Evolutionary conservation across 164 flowering plant genomes (phyloP), one percentile per base, ranked within the genome.

Genomic region (Cinnamomum micranthum): DNA sequence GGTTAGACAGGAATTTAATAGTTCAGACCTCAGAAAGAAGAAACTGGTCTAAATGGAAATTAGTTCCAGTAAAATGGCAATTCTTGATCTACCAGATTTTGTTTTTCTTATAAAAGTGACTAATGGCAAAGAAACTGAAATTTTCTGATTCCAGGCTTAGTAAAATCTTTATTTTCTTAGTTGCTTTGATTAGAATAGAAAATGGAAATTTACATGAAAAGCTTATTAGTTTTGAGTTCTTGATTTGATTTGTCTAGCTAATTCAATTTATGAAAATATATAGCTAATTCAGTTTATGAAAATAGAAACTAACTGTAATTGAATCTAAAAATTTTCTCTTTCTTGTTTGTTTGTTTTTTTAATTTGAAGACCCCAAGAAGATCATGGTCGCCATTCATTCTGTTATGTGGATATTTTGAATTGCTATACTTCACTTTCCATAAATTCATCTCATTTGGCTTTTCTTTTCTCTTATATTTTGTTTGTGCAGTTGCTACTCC

Each of bases 401-500:
- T 24, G 67, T 41, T 41, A 1, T 41, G 47, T 6, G 47, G 47
- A 41, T 41, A 41, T 41, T 41, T 41, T 41, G 47, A 41, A 41
- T 41, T 41, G 47, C 47, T 41, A 7, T 1, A 6, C 47, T 41
- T 41, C 47, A 41, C 47, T 41, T 41, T 41, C 47, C 67, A 64
- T 64, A 22, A 7, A 64, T 12, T 17, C 28, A 64, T 22, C 67
- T 64, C 31, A 64, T 24, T 64, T 20, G 28, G 25, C 60, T 55
- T 55, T 55, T 55, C 60, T 55, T 55, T 55, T 55, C n/a, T 55
- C n/a, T 55, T 55, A 3, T 20, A 15, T 55, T 12, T 14, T 55
- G 6, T 71, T 71, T 71, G 9, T 71, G 79, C 88, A 94, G 98
- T 73, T 71, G 98, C 97, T 22, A 94, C 98, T 15, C 98, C 98